Conservation (phyloP, 2,329 filamentous ascomycete genomes). For the Pseudogymnoascus sp. region DNA sequence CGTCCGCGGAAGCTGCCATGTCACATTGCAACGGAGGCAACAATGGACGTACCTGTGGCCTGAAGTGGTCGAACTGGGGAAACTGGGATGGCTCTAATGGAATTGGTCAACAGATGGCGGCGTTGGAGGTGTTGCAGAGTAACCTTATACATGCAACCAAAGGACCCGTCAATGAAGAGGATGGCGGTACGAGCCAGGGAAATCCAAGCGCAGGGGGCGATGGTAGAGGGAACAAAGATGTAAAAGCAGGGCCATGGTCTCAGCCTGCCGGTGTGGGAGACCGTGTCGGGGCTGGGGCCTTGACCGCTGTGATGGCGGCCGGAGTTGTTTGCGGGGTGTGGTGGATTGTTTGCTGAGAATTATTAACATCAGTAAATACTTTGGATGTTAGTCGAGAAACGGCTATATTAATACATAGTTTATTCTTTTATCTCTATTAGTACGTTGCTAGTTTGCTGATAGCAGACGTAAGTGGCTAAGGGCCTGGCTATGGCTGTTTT, state of each 20-base stretch:
- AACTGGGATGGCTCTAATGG: constrained; percentile 53
- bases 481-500: not conserved
- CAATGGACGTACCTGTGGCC: constrained; percentile 52
- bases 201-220: constrained; percentile 24
- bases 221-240: not conserved
- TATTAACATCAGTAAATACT: not conserved
- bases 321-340: constrained; percentile 48
- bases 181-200: constrained; percentile 51
- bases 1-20: constrained; percentile 51
- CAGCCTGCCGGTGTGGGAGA: constrained; percentile 43
- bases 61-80: constrained; percentile 48
- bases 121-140: constrained; percentile 56
- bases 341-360: constrained; percentile 39
- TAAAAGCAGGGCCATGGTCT: not conserved
- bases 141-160: constrained; percentile 44
- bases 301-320: constrained; percentile 49
- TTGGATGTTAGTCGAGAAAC: not conserved
- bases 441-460: not conserved
- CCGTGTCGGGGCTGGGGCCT: constrained; percentile 59
- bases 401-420: not conserved
- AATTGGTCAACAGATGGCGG: constrained; percentile 65
- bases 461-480: not conserved
- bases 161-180: constrained; percentile 40
- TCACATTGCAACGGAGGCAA: constrained; percentile 50
- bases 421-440: not conserved